Evolutionary conservation across 345 rosid species (phyloP).

Genomic region (Balakata baccata): DNA sequence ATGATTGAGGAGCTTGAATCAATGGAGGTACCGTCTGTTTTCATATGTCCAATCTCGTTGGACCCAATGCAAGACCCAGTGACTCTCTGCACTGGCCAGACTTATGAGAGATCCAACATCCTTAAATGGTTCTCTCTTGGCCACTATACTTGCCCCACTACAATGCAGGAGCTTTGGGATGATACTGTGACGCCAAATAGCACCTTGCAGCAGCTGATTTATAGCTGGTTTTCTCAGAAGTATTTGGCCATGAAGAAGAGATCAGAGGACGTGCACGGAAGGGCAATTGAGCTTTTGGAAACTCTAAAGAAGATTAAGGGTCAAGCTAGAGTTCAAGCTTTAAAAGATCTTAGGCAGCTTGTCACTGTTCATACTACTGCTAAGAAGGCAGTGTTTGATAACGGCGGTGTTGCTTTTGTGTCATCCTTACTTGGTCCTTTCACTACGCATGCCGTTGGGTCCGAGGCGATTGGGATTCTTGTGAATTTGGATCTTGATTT

Average conservation of each 20-base stretch:
- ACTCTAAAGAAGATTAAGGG: conserved; percentile 62
- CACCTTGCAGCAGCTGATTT: conserved; percentile 61
- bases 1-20: conserved; percentile 61
- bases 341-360: conserved; percentile 56
- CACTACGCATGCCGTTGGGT: conserved; percentile 68
- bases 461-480: conserved; percentile 64
- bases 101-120: conserved; percentile 70
- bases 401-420: conserved; percentile 50
- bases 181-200: conserved; percentile 58
- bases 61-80: conserved; percentile 88
- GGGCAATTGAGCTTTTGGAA: conserved; percentile 52
- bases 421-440: conserved; percentile 59
- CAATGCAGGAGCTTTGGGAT: conserved; percentile 89
- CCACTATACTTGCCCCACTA: conserved; percentile 70
- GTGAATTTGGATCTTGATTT: conserved; percentile 62
- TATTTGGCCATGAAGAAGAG: conserved; percentile 61
- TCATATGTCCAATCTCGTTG: conserved; percentile 73
- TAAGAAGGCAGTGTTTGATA: conserved; percentile 49
- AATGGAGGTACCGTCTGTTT: conserved; percentile 59
- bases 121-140: conserved; percentile 70
- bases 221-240: conserved; percentile 68
- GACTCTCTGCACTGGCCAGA: conserved; percentile 77
- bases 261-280: conserved; percentile 69
- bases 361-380: conserved; percentile 47
- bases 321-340: conserved; percentile 59